Conservation (phyloP, 1,139 yeast genomes). For the Groenewaldozyma sp. region DNA sequence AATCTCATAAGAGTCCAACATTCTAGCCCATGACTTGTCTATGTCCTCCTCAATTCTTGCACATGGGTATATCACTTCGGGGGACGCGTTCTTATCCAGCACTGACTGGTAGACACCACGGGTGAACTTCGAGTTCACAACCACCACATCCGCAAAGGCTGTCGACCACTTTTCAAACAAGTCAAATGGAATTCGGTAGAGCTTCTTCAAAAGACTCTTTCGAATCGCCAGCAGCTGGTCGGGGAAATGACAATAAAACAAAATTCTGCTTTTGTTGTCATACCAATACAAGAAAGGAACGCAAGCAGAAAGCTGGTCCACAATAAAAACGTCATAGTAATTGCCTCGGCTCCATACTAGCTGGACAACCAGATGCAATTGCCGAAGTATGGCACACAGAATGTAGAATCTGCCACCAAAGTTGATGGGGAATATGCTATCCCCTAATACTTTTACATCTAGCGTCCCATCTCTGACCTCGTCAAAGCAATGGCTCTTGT, state of each 20-base stretch:
- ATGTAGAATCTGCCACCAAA: constrained; percentile 62
- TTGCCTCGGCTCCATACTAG: constrained; percentile 39
- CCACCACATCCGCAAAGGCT: constrained; percentile 62
- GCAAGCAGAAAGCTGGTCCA: constrained; percentile 84
- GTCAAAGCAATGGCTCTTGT: constrained; percentile 76
- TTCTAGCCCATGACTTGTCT: constrained; percentile 6
- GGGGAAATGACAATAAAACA: constrained; percentile 95
- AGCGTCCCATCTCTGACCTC: constrained; percentile 53
- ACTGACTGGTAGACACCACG: constrained; percentile 56
- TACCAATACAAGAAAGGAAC: constrained; percentile 56
- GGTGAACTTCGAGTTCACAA: constrained; percentile 85
- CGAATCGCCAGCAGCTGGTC: constrained; percentile 70
- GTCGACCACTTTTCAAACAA: constrained; percentile 73
- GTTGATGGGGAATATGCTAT: constrained; percentile 60
- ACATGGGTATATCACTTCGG: constrained; percentile 84
- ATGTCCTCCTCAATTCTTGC: constrained; percentile 5
- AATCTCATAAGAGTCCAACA: constrained; percentile 26
- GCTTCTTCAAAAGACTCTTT: constrained; percentile 42
- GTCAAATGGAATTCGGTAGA: constrained; percentile 80
- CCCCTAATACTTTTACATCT: constrained; percentile 68
- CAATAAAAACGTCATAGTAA: constrained; percentile 62
- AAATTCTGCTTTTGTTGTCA: constrained; percentile 36
- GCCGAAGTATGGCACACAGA: constrained; percentile 76
- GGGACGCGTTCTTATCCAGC: constrained; percentile 42
- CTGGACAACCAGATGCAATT: constrained; percentile 50